Evolutionary conservation across 768 basidiomycete species (phyloP).

Genomic region (Ramaria rubella): DNA sequence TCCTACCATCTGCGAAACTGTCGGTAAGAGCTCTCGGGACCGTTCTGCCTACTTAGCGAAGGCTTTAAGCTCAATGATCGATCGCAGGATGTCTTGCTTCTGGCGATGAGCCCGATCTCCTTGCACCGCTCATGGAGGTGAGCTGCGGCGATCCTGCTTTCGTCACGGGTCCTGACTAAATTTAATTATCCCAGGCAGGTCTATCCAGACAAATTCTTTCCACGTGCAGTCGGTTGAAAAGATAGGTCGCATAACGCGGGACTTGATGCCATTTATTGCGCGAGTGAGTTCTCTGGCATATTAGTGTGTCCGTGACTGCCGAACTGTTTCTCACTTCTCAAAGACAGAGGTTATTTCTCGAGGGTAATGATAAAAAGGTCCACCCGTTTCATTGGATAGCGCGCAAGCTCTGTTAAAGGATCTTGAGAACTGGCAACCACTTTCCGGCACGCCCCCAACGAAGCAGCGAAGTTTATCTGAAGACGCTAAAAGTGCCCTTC

Average conservation of each 20-base stretch:
- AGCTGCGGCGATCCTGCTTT: conserved; percentile 34
- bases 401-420: conserved; percentile 19
- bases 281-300: conserved; percentile 18
- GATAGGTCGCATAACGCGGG: conserved; percentile 36
- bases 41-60: background rate
- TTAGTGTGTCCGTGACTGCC: conserved; percentile 11
- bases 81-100: conserved; percentile 31
- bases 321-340: conserved; percentile 12
- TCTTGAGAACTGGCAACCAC: conserved; percentile 24
- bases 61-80: conserved; percentile 10
- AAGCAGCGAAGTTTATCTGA: conserved; percentile 32
- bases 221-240: conserved; percentile 36
- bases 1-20: conserved; percentile 36
- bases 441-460: conserved; percentile 21
- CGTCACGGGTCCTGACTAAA: conserved; percentile 11
- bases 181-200: conserved; percentile 13
- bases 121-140: conserved; percentile 28
- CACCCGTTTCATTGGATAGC: background rate
- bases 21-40: conserved; percentile 23
- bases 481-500: conserved; percentile 27
- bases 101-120: conserved; percentile 29
- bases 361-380: too few relatives aligned
- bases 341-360: conserved; percentile 15
- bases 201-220: conserved; percentile 27
- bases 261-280: conserved; percentile 23